Evolutionary conservation across 176 grass and related monocot genomes (phyloP), one percentile per base, ranked within the genome.

Genomic region (Musa itinerans): DNA sequence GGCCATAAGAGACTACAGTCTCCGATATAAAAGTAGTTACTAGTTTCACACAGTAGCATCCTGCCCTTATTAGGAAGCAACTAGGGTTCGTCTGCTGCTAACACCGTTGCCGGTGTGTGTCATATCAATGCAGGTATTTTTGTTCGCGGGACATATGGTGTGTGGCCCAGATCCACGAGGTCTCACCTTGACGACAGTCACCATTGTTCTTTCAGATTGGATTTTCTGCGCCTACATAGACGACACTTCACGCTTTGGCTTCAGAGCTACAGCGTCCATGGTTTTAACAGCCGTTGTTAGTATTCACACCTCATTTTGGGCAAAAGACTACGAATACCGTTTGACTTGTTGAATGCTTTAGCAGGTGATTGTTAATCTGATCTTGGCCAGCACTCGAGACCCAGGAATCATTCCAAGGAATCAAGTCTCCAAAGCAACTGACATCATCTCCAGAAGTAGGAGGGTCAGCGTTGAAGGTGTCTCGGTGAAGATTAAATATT

Each of bases 321-420:
- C 4, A 34, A 5, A 34, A 34, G 29, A 4, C 4, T 34, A 5
- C 3, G 29, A 34, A 34, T 34, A 34, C 29, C 29, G 3, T 34
- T 34, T 34, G 29, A 34, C 29, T 34, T 34, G 29, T 5, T 65
- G n/a, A 65, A 9, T 20, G 4, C n/a, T 51, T 53, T 65, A 0
- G 2, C 69, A 95, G 92, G 85, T 86, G 48, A 63, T 80, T 70
- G 10, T 48, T 5, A 86, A 69, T 72, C 62, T 90, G 63, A 53
- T 90, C 20, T 66, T 88, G 83, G 77, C 79, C 9, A 83, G 85
- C 0, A 86, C 81, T 59, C 84, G 55, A 43, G 83, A 95, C 27
- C 92, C 85, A 2, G 92, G 92, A 63, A 86, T 95, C 63, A 71
- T 90, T 64, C 76, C 83, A 53, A 88, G 85, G 73, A 88, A 80